Conservation (phyloP, 352 stramenopile genomes). For the Pythium oligandrum region DNA sequence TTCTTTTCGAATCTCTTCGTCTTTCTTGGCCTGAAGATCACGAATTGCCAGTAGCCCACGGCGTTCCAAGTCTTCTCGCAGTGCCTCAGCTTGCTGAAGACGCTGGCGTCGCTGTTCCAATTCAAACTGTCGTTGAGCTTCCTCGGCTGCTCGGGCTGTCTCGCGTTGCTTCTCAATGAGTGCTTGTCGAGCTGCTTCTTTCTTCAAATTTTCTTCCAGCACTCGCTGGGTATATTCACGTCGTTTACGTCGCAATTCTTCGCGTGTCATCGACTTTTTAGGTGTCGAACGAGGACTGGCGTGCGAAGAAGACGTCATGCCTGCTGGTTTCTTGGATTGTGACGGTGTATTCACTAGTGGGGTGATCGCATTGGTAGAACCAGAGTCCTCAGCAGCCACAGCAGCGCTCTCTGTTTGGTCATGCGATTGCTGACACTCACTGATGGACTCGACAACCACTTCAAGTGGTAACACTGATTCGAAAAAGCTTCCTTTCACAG, state of each 20-base stretch:
- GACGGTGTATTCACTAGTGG: too few species aligned
- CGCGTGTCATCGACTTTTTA: constrained; percentile 3
- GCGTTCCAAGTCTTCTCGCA: constrained; percentile 35
- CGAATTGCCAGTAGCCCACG: constrained; percentile 32
- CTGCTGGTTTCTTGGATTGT: too few species aligned
- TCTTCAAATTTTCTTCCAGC: constrained; percentile 34
- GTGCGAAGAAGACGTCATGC: too few species aligned
- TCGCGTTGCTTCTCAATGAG: constrained; percentile 29
- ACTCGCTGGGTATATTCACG: constrained; percentile 33
- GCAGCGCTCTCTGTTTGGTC: too few species aligned
- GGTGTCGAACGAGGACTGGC: neutral
- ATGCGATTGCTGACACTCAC: too few species aligned
- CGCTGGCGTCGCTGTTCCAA: constrained; percentile 26
- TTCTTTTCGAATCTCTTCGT: constrained; percentile 34
- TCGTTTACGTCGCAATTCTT: constrained; percentile 34
- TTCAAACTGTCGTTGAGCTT: constrained; percentile 19
- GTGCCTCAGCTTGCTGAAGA: constrained; percentile 18
- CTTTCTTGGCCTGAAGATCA: constrained; percentile 42
- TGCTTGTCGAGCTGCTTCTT: constrained; percentile 16
- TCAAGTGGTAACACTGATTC: too few species aligned
- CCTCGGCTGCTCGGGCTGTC: constrained; percentile 16
- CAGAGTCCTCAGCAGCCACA: too few species aligned
- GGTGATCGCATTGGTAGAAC: too few species aligned
- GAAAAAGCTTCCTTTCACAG: neutral
- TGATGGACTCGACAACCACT: too few species aligned